Evolutionary conservation across 2,329 filamentous ascomycete genomes (phyloP).

Genomic region (Mycosphaerella sp.): DNA sequence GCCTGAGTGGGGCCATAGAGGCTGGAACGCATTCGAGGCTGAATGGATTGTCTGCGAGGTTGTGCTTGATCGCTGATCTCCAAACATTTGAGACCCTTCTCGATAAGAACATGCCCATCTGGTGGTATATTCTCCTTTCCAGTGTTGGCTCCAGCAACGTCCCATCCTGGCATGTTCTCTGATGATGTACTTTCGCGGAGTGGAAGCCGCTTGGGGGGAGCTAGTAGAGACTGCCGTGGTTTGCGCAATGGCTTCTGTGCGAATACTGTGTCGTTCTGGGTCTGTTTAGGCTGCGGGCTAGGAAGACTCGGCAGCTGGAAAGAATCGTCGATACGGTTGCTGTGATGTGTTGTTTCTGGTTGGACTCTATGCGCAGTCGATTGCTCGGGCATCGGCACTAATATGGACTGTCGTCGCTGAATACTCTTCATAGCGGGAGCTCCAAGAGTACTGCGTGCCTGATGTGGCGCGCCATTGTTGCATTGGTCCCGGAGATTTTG

Average conservation of each 20-base stretch:
- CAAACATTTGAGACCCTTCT: conserved; percentile 5
- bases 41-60: conserved; percentile 1
- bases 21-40: not conserved
- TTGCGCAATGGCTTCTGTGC: conserved; percentile 20
- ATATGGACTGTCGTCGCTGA: not conserved
- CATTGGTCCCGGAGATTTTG: not conserved
- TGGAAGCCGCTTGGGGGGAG: conserved; percentile 45
- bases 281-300: not conserved
- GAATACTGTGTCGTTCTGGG: not conserved
- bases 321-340: not conserved
- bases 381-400: not conserved
- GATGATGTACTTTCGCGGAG: conserved; percentile 36
- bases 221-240: conserved; percentile 40
- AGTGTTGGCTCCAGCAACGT: conserved; percentile 46
- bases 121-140: conserved; percentile 61
- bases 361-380: not conserved
- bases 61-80: not conserved
- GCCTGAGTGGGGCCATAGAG: conserved; percentile 23
- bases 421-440: not conserved
- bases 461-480: too few relatives aligned
- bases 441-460: not conserved
- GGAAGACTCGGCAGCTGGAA: not conserved
- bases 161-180: conserved; percentile 21
- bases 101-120: conserved; percentile 24
- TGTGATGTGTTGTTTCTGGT: not conserved